These are phyloP conservation scores for Ogataea angusta DNA, from an alignment of 805 yeast species.

Conservation along the genomic window DNA sequence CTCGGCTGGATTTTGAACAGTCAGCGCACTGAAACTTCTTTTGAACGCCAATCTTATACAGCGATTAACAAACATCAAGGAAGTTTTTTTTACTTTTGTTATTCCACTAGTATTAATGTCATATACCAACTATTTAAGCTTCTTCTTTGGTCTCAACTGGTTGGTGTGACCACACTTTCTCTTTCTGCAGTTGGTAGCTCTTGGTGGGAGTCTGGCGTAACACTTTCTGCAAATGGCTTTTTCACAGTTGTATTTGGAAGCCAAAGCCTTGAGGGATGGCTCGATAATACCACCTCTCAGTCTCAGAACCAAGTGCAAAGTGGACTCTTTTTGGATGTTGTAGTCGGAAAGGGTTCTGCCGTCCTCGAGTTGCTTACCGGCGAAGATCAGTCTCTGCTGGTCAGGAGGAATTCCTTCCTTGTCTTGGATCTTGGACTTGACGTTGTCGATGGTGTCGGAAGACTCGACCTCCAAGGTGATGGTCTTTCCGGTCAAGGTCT, in stretches of 20 bases:
- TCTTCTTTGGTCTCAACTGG: slow-evolving; percentile 99
- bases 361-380: slow-evolving; percentile 95
- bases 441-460: slow-evolving; percentile 93
- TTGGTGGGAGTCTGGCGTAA: slow-evolving; percentile 99
- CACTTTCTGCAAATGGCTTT: slow-evolving; percentile 99
- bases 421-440: slow-evolving; percentile 92
- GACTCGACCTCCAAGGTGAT: slow-evolving; percentile 85
- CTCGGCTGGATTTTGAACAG: slow-evolving; percentile 23
- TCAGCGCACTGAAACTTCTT: slow-evolving; percentile 13
- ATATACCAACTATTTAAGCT: slow-evolving; percentile 77
- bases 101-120: slow-evolving; percentile 11
- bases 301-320: slow-evolving; percentile 59
- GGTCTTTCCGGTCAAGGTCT: slow-evolving; percentile 99
- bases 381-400: slow-evolving; percentile 92
- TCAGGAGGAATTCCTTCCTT: slow-evolving; percentile 97
- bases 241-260: slow-evolving; percentile 99
- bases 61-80: not conserved
- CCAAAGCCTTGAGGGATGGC: slow-evolving; percentile 98
- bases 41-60: not conserved
- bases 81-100: slow-evolving; percentile 2
- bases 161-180: slow-evolving; percentile 99
- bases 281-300: slow-evolving; percentile 88
- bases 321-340: slow-evolving; percentile 93
- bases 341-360: slow-evolving; percentile 93
- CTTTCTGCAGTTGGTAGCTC: slow-evolving; percentile 99